A percentile compares a stretch with the other conserved stretches of the same genome.
Conservation (phyloP, 2,329 filamentous ascomycete genomes). For the Cercospora sp. region DNA sequence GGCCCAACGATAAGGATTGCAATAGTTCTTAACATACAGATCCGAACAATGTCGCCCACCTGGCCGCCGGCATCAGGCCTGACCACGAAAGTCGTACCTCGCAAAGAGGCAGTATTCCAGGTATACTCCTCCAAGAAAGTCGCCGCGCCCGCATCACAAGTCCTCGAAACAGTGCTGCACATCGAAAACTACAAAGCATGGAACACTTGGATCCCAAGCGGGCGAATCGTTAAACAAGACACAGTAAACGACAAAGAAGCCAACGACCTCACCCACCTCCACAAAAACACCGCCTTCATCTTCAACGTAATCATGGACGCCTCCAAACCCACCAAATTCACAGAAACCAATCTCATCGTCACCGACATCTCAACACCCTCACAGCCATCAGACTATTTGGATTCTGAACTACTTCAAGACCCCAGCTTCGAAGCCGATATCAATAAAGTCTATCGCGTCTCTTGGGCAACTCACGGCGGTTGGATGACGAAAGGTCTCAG, state of each 20-base stretch:
- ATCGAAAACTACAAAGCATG: slow-evolving; percentile 47
- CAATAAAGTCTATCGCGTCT: slow-evolving; percentile 29
- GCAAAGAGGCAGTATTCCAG: slow-evolving; percentile 27
- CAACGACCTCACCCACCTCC: slow-evolving; percentile 20
- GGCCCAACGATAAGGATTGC: neutral
- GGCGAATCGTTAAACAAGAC: slow-evolving; percentile 37
- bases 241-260: neutral
- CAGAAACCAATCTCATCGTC: slow-evolving; percentile 26
- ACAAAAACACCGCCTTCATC: slow-evolving; percentile 23
- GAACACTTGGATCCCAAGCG: slow-evolving; percentile 47
- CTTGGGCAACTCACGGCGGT: slow-evolving; percentile 32
- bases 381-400: slow-evolving; percentile 27
- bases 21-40: neutral
- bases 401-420: slow-evolving; percentile 17
- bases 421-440: slow-evolving; percentile 27
- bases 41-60: neutral
- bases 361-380: slow-evolving; percentile 34
- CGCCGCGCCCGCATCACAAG: slow-evolving; percentile 41
- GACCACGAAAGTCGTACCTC: slow-evolving; percentile 26
- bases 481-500: slow-evolving; percentile 28
- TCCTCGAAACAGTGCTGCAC: slow-evolving; percentile 45
- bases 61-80: slow-evolving; percentile 34
- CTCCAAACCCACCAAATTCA: slow-evolving; percentile 27
- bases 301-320: slow-evolving; percentile 35
- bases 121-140: slow-evolving; percentile 36